Evolutionary conservation across 1,139 yeast species (phyloP).

Genomic region (Kodamaea ohmeri): DNA sequence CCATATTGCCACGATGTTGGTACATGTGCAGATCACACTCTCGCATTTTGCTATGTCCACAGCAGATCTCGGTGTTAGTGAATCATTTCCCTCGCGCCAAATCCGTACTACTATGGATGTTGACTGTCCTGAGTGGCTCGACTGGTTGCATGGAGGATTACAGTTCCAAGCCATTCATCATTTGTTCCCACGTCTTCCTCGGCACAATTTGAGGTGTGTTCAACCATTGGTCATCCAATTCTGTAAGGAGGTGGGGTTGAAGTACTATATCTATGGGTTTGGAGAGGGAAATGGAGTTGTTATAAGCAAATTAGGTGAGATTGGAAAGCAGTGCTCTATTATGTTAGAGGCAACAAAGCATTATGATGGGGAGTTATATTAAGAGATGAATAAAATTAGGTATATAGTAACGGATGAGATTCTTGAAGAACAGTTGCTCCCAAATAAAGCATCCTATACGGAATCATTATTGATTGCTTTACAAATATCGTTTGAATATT

Average conservation of each 20-base stretch:
- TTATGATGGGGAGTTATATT: conserved; percentile 23
- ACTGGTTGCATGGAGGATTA: conserved; percentile 86
- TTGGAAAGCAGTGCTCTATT: conserved; percentile 76
- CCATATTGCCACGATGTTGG: conserved; percentile 81
- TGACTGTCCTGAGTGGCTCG: conserved; percentile 91
- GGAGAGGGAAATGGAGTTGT: conserved; percentile 73
- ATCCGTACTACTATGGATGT: conserved; percentile 93
- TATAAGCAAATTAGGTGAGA: conserved; percentile 64
- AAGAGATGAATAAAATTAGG: no score
- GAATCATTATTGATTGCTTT: no score
- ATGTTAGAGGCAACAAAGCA: conserved; percentile 65
- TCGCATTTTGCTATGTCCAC: conserved; percentile 96
- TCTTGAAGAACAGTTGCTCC: no score
- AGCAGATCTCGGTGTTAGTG: conserved; percentile 76
- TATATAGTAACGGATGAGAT: background rate
- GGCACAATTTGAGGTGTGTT: conserved; percentile 76
- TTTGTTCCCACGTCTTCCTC: conserved; percentile 82
- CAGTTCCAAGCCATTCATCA: conserved; percentile 93
- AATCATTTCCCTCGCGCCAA: conserved; percentile 79
- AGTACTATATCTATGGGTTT: conserved; percentile 83
- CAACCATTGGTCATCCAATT: conserved; percentile 73
- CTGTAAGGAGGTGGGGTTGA: conserved; percentile 74
- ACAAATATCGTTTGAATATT: no score
- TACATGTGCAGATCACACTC: conserved; percentile 86
- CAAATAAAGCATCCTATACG: no score